These are phyloP conservation scores for Phytophthora pini DNA, from an alignment of 352 stramenopile genomes.

Conservation along the genomic window DNA sequence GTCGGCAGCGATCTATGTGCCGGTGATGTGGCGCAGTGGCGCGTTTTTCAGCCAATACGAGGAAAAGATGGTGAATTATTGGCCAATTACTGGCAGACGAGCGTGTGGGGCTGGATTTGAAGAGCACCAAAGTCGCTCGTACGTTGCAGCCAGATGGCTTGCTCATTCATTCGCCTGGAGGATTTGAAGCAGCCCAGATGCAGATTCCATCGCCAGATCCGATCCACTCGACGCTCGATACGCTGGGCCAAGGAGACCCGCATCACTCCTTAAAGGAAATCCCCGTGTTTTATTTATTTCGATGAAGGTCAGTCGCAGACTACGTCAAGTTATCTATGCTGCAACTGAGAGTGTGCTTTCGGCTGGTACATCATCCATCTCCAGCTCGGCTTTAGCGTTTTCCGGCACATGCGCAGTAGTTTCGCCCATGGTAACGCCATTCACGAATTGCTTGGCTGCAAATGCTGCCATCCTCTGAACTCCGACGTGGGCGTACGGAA, in stretches of 20 bases:
- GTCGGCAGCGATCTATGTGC: conserved; percentile 16
- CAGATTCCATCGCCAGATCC: background rate
- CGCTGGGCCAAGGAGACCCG: too few species aligned
- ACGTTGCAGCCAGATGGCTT: conserved; percentile 19
- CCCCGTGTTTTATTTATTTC: too few species aligned
- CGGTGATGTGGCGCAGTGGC: conserved; percentile 17
- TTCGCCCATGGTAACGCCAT: background rate
- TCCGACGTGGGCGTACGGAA: conserved; percentile 35
- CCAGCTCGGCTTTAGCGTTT: background rate
- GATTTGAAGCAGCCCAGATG: conserved; percentile 23
- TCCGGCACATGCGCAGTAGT: too few species aligned
- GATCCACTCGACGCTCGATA: too few species aligned
- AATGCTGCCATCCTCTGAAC: conserved; percentile 39
- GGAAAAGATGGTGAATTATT: conserved; percentile 23
- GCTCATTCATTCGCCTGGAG: conserved; percentile 15
- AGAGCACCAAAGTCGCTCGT: conserved; percentile 21
- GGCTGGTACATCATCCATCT: background rate
- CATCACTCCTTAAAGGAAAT: too few species aligned
- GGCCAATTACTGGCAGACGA: conserved; percentile 1
- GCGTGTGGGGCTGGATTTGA: conserved; percentile 12
- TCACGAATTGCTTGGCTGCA: conserved; percentile 29
- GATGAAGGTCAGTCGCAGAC: too few species aligned
- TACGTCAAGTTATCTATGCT: background rate
- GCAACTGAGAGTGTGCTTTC: background rate
- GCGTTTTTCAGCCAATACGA: conserved; percentile 25